These are phyloP conservation scores for Annulohypoxylon nitens DNA, from an alignment of 495 filamentous ascomycete species.

Conservation along the genomic window DNA sequence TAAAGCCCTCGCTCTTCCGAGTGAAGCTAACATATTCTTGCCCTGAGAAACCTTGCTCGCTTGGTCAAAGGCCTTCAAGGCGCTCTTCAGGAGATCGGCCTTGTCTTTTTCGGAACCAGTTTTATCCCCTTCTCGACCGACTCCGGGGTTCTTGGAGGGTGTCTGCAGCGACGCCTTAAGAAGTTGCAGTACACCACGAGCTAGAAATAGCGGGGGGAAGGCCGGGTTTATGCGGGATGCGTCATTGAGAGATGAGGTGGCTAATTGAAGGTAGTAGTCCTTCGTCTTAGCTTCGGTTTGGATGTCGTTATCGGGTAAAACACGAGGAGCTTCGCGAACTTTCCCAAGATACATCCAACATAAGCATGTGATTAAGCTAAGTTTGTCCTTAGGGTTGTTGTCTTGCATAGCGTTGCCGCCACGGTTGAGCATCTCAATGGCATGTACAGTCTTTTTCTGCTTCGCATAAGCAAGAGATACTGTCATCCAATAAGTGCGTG, in stretches of 20 bases:
- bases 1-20: slow-evolving; percentile 86
- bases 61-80: slow-evolving; percentile 92
- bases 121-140: slow-evolving; percentile 58
- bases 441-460: slow-evolving; percentile 90
- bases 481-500: slow-evolving; percentile 92
- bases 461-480: slow-evolving; percentile 98
- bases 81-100: slow-evolving; percentile 80
- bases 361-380: slow-evolving; percentile 83
- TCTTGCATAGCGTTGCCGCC: slow-evolving; percentile 79
- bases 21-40: slow-evolving; percentile 88
- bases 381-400: slow-evolving; percentile 82
- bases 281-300: slow-evolving; percentile 85
- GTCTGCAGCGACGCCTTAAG: slow-evolving; percentile 87
- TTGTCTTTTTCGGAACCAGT: slow-evolving; percentile 74
- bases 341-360: slow-evolving; percentile 96
- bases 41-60: slow-evolving; percentile 84
- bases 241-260: slow-evolving; percentile 91
- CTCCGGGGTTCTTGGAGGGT: slow-evolving; percentile 72
- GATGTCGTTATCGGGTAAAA: slow-evolving; percentile 70
- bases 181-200: slow-evolving; percentile 90
- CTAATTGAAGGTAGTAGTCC: slow-evolving; percentile 90
- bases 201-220: slow-evolving; percentile 87
- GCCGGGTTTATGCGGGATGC: slow-evolving; percentile 93
- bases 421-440: slow-evolving; percentile 91
- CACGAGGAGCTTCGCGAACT: slow-evolving; percentile 88